Evolutionary conservation across 148 eudicot genomes (phyloP).

Genomic region (Euryodendron excelsum): DNA sequence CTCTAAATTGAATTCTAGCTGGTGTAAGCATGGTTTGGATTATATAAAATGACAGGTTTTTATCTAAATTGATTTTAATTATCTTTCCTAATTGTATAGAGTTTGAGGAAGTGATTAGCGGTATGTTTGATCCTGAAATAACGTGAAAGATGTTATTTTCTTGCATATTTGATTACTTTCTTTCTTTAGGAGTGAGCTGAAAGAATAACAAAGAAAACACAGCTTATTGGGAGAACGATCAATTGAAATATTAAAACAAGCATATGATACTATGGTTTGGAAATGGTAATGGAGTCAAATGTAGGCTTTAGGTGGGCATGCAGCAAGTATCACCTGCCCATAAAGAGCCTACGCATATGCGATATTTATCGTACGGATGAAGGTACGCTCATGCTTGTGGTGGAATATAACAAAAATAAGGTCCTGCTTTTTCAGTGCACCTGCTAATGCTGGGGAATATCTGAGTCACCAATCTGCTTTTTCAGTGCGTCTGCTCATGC

Average conservation of each 20-base stretch:
- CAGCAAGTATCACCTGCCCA: conserved; percentile 17
- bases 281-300: not conserved
- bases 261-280: not conserved
- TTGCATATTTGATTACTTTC: not conserved
- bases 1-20: no score
- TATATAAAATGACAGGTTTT: no score
- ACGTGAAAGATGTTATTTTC: not conserved
- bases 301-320: conserved; percentile 64
- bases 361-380: not conserved
- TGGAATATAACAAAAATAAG: not conserved
- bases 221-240: not conserved
- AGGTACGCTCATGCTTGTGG: not conserved
- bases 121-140: not conserved
- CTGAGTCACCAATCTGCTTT: not conserved
- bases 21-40: no score
- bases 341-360: conserved; percentile 16
- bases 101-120: no score
- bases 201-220: not conserved
- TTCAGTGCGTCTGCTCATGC: not conserved
- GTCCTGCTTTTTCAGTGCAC: not conserved
- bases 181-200: not conserved
- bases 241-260: not conserved
- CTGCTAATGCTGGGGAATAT: not conserved
- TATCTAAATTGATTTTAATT: not conserved
- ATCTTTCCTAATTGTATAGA: not conserved